Evolutionary conservation across 2,329 filamentous ascomycete species (phyloP), one percentile per base, ranked within the genome.

Genomic region (Pseudopyricularia cyperi): DNA sequence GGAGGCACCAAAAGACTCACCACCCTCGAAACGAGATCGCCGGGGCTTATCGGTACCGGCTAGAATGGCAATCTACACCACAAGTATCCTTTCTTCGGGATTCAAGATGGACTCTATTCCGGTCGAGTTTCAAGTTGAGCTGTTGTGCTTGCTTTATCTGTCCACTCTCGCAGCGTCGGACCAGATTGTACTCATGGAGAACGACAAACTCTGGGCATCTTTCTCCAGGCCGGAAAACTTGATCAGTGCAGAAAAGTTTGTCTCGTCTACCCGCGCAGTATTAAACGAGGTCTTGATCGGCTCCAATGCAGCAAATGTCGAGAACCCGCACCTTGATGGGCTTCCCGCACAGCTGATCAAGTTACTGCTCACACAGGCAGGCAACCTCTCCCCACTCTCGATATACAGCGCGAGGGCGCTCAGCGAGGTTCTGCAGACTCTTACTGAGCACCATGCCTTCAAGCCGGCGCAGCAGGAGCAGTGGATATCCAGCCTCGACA

Each of bases 11-110:
- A n/a, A 53, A 37, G 17, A 48, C 2, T 53, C 42, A 2, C 12
- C 59, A 7, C 55, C 57, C 53, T 60, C 59, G 46, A 66, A 69
- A 32, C 73, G 83, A 44, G 89, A 95, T 62, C 70, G 75, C 4
- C 77, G 79, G 56, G 86, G 86, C 0, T 79, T 82, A 32, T 88
- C 88, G 2, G 72, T 86, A 52, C 80, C 88, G 1, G 78, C 87
- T 14, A 77, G 91, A 52, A 86, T 94, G 70, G 80, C 84, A 1
- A 72, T 84, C 48, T 95, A 89, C 63, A 76, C 80, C 0, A 71
- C 74, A 6, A 75, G 74, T 48, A 63, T 93, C 0, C 62, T 89
- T 0, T 60, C 65, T 1, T 63, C 66, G 3, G 66, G 68, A 0
- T 57, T 74, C 9, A 58, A 69, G 2, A 52, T 74, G 1, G 57